Evolutionary conservation across 2,329 filamentous ascomycete species (phyloP), one percentile per base, ranked within the genome.

Genomic region (Teratosphaeria zuluensis): DNA sequence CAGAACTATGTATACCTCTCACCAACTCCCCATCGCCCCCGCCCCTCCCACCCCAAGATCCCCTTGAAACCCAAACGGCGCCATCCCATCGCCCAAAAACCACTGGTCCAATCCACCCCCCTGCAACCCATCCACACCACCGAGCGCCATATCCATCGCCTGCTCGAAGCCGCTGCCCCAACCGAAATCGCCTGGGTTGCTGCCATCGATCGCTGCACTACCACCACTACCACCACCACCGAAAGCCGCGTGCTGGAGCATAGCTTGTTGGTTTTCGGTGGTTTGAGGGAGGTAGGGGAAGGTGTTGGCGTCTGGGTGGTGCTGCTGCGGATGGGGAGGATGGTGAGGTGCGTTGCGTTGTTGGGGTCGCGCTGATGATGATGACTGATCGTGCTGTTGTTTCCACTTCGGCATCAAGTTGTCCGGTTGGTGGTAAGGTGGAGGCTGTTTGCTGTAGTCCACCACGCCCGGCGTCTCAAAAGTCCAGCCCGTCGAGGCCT

Each of bases 131-230:
- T 68, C 66, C 63, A 70, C 69, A n/a, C 64, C 68, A 6, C 65
- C 66, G 33, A 72, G 53, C 46, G 69, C 68, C 21, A 72, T 67
- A 54, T 72, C 69, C 70, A 72, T 72, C 9, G 69, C 69, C 53
- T 72, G 69, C 59, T 72, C 68, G 31, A 72, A 71, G 16, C 68
- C 69, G 8, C 62, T 65, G n/a, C 69, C 70, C 70, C 69, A 71
- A 8, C 65, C 66, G 59, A 61, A 69, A 31, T 66, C 65, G 1
- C 4, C 42, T 3, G 16, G 8, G 14, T 35, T 35, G 7, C 33
- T 14, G 33, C 14, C 14, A 35, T 14, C 14, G 7, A 9, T 14
- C 9, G 33, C 33, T 2, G 8, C 33, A 14, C 8, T 14, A 14
- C 8, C 8, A 9, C 33, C 6, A 2, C 33, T 6, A 14, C 8